A percentile compares a stretch with the other conserved stretches of the same genome.
These are phyloP conservation scores for Luffa aegyptiaca DNA, from an alignment of 306 rosid genomes.

Conservation along the genomic window DNA sequence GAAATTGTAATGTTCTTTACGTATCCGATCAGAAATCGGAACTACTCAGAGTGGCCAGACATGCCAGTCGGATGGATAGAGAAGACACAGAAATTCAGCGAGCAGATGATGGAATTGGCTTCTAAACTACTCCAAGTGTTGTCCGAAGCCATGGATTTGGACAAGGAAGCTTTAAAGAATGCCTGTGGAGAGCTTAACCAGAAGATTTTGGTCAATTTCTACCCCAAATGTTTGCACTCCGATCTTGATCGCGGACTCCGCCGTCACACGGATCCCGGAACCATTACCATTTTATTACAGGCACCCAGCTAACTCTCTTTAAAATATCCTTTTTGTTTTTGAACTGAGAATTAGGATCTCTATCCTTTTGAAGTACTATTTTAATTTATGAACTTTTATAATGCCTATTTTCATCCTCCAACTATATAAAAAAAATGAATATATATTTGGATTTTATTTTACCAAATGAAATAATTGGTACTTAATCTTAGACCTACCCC, in stretches of 20 bases:
- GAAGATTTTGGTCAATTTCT: conserved; percentile 55
- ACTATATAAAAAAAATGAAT: no score
- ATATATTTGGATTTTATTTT: no score
- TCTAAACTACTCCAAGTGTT: conserved; percentile 55
- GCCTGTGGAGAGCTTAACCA: conserved; percentile 85
- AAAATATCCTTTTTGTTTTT: no score
- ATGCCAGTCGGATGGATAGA: conserved; percentile 55
- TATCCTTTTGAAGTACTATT: no score
- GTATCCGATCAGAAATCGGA: conserved; percentile 40
- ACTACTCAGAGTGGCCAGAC: conserved; percentile 75
- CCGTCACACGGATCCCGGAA: conserved; percentile 78
- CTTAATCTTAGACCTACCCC: no score
- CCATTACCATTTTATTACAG: conserved; percentile 70
- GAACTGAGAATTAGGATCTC: no score
- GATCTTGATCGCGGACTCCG: conserved; percentile 71
- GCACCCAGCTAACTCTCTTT: background rate
- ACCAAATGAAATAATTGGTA: no score
- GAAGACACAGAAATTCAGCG: conserved; percentile 55
- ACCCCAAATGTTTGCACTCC: conserved; percentile 71
- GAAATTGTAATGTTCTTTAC: conserved; percentile 62
- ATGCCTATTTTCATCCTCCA: no score
- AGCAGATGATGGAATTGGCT: conserved; percentile 54
- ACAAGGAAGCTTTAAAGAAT: conserved; percentile 48
- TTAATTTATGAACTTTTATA: no score
- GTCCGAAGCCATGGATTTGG: conserved; percentile 78